Evolutionary conservation across 257 asterid species (phyloP), one percentile per base, ranked within the genome.

Genomic region (Agastache rugosa): DNA sequence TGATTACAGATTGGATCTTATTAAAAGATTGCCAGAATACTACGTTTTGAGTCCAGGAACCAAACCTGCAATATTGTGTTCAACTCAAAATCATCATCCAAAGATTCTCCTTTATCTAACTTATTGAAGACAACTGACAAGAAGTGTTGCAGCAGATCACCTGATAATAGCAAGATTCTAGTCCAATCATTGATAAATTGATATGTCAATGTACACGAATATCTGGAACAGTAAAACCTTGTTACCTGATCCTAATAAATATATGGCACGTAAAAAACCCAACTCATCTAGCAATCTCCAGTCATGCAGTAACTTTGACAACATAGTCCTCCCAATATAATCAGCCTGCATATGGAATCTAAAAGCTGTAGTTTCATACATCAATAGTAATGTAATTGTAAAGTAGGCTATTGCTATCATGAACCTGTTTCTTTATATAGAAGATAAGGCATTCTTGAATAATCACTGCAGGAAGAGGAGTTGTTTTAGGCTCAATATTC

Each of bases 101-200:
- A 80, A 29, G 88, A 61, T 77, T 88, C 96, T 77, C 97, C 99
- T 87, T 87, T 92, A 89, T 94, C 97, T 75, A 94, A 81, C 84
- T 90, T 94, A 81, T 81, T 83, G 78, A 94, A 94, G 74, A 92
- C 82, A 81, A 90, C 96, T 3, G 85, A 78, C 87, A 95, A 75
- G 83, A 95, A 92, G 83, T 95, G 97, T 83, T 95, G 99, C 83
- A 95, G 81, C 65, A 95, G 84, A 89, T 95, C 99, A 82, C 99
- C 99, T 93, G 85, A 31, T 77, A 68, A 80, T 58, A 74, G 60
- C 71, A 80, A 75, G 47, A 69, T 61, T 78, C 75, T 70, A 39
- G 10, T 73, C 71, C 34, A 16, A 37, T 62, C 29, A 41, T 67
- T 69, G 47, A 71, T 16, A 35, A 25, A 53, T 41, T 12, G 22